Percentiles rank a stretch among this genome's conserved stretches.
Evolutionary conservation across 164 flowering plant species (phyloP).

Genomic region (Aristolochia fimbriata): DNA sequence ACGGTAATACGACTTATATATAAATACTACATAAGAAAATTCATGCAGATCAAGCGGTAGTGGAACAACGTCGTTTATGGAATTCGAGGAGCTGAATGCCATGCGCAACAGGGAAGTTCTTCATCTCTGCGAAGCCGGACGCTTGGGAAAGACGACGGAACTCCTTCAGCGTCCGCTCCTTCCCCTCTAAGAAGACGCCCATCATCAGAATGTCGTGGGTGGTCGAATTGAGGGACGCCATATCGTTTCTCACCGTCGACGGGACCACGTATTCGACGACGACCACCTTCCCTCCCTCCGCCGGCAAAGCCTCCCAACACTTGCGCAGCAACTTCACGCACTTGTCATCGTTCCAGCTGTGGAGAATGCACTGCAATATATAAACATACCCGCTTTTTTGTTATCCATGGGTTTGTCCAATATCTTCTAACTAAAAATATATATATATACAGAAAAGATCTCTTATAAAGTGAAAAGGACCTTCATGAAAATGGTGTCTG

Average conservation of each 20-base stretch:
- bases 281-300: no score
- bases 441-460: no score
- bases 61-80: constrained; percentile 4
- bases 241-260: neutral
- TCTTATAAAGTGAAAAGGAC: no score
- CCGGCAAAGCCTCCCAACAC: constrained; percentile 14
- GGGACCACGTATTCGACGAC: no score
- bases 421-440: no score
- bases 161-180: constrained; percentile 22
- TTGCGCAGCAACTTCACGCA: constrained; percentile 23
- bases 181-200: constrained; percentile 10
- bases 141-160: constrained; percentile 14
- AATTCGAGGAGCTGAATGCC: constrained; percentile 18
- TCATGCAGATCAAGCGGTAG: no score
- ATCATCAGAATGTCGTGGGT: constrained; percentile 15
- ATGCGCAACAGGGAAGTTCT: constrained; percentile 1
- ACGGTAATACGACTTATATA: no score
- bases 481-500: constrained; percentile 88
- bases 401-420: no score
- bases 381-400: no score
- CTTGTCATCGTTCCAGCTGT: constrained; percentile 23
- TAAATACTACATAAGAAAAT: no score
- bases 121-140: constrained; percentile 15
- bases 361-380: constrained; percentile 8
- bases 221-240: neutral